These are phyloP conservation scores for Fusarium sp. DNA, from an alignment of 2,329 filamentous ascomycete species.

Conservation along the genomic window DNA sequence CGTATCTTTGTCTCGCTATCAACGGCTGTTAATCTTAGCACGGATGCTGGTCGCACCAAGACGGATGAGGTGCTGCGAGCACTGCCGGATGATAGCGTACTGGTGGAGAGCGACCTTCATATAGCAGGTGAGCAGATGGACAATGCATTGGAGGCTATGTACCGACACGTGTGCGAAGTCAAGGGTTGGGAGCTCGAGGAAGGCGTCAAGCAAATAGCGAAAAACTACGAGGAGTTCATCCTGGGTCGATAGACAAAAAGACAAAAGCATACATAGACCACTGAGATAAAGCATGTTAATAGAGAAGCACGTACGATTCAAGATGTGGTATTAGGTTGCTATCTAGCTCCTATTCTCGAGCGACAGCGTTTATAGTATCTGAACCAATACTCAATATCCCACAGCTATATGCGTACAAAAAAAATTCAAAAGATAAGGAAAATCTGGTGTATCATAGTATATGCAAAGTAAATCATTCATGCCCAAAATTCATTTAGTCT, in stretches of 20 bases:
- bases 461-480: conserved; percentile 31
- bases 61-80: conserved; percentile 77
- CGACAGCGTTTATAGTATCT: conserved; percentile 15
- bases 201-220: conserved; percentile 76
- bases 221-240: conserved; percentile 85
- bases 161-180: conserved; percentile 80
- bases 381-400: conserved; percentile 11
- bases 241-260: conserved; percentile 65
- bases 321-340: conserved; percentile 37
- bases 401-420: conserved; percentile 24
- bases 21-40: conserved; percentile 81
- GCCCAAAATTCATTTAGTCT: conserved; percentile 21
- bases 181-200: conserved; percentile 84
- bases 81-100: conserved; percentile 82
- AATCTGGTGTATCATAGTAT: conserved; percentile 35
- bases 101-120: conserved; percentile 94
- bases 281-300: background rate
- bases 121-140: conserved; percentile 88
- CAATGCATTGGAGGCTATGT: conserved; percentile 78
- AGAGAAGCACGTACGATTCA: conserved; percentile 18
- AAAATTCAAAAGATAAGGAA: conserved; percentile 25
- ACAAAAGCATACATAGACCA: conserved; percentile 5
- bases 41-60: conserved; percentile 60
- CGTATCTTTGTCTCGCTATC: conserved; percentile 93
- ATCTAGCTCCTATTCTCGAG: conserved; percentile 24